These are phyloP conservation scores for Penicillium aurantiogriseum DNA, from an alignment of 2,329 filamentous ascomycete species.

Conservation along the genomic window DNA sequence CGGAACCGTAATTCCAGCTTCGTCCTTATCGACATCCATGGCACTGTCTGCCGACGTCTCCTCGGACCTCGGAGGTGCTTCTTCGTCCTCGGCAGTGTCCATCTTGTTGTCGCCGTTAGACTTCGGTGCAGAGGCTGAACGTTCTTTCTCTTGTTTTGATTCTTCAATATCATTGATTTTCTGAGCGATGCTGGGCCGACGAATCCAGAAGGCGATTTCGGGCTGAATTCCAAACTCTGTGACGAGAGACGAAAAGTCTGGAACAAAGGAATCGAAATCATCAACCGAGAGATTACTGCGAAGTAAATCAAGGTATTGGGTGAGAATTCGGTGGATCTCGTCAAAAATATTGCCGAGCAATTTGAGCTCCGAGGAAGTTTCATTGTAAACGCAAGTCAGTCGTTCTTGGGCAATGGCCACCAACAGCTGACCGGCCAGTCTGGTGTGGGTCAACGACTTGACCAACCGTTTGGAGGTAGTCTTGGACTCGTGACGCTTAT, in stretches of 20 bases:
- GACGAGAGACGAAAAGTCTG: slow-evolving; percentile 71
- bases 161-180: slow-evolving; percentile 53
- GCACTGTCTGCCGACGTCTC: slow-evolving; percentile 22
- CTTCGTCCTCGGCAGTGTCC: slow-evolving; percentile 35
- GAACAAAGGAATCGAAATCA: slow-evolving; percentile 76
- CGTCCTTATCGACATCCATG: slow-evolving; percentile 39
- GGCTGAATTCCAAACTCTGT: slow-evolving; percentile 75
- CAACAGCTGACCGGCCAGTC: slow-evolving; percentile 77
- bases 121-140: slow-evolving; percentile 24
- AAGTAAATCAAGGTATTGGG: slow-evolving; percentile 86
- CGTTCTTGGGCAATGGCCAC: slow-evolving; percentile 88
- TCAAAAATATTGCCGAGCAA: slow-evolving; percentile 84
- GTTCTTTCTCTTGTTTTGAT: slow-evolving; percentile 29
- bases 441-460: slow-evolving; percentile 72
- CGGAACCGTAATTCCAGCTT: slow-evolving; percentile 15
- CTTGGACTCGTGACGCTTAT: slow-evolving; percentile 74
- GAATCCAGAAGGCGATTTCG: slow-evolving; percentile 80
- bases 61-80: slow-evolving; percentile 17
- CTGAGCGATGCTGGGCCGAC: slow-evolving; percentile 69
- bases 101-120: slow-evolving; percentile 35
- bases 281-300: slow-evolving; percentile 72
- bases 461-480: slow-evolving; percentile 77
- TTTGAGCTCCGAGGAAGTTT: slow-evolving; percentile 80
- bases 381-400: slow-evolving; percentile 77
- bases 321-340: slow-evolving; percentile 79